Base-by-base conservation (phyloP, 805 yeast genomes). In the Zygoascus tannicola region DNA sequence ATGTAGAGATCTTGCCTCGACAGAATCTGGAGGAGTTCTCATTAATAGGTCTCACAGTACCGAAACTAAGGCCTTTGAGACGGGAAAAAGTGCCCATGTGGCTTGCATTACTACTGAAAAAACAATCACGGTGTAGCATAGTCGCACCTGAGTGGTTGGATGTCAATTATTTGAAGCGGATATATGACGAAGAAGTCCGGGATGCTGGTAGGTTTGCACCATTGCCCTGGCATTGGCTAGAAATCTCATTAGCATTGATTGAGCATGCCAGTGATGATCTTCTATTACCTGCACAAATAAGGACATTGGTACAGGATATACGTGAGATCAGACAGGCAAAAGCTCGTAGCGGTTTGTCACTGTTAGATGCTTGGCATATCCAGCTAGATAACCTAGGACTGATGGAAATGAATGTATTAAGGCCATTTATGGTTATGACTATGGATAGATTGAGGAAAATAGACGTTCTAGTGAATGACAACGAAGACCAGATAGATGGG, bases 171-270 rank as follows among this genome's bases (percentile, higher is more conserved):
- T 60, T 90, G 45, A 73, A 74, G 43, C 69, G 67, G 4, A 68
- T 72, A 35, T 76, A 82, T 52, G 85, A 81, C 18, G 80, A 74
- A 48, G 97, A 90, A 57, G 65, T 76, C 28, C 59, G 73, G 44
- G 70, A 76, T 1, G 71, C 71, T 28, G 66, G 74, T 47, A 90
- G 90, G 57, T 74, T 85, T 44, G 55, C 62, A 4, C 37, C 42
- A 28, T 63, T 90, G 40, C 97, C 97, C 0, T 80, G 81, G 78
- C 76, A 81, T 58, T 92, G 98, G 98, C 67, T 87, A 19, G 95
- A 90, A 41, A 57, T 82, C 1, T 75, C 90, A 3, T 84, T 81
- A 52, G 70, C 81, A 10, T 64, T 90, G 39, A 68, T 90, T 4
- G 69, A 73, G 12, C 69, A 69, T 35, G 95, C 95, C 1, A 54